phyloP scores from a whole-genome alignment of 208 protist genomes.

The Trypanosoma lewisi region DNA sequence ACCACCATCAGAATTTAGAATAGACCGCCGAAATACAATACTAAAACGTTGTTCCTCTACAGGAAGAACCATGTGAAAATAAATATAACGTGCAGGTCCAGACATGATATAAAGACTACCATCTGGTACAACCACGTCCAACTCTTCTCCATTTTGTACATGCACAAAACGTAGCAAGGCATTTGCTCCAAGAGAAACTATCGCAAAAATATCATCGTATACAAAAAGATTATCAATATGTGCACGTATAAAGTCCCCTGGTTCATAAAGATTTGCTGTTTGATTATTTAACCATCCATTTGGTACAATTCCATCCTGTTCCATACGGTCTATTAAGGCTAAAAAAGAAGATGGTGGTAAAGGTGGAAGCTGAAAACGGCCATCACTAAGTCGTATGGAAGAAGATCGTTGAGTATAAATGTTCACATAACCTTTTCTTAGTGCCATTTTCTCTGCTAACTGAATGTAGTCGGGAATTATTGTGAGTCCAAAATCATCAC shows the following conservation, averaged over 20 bases:
- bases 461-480: constrained; percentile 83
- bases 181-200: constrained; percentile 77
- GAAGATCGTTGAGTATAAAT: constrained; percentile 79
- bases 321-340: constrained; percentile 65
- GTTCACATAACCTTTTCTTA: constrained; percentile 80
- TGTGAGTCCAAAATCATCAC: constrained; percentile 84
- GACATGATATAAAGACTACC: constrained; percentile 85
- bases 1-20: constrained; percentile 83
- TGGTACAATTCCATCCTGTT: constrained; percentile 75
- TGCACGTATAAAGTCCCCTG: constrained; percentile 85
- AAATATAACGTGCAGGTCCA: constrained; percentile 82
- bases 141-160: constrained; percentile 85
- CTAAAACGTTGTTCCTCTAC: constrained; percentile 84
- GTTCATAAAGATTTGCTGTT: constrained; percentile 88
- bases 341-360: constrained; percentile 66
- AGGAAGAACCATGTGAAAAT: constrained; percentile 90
- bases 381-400: constrained; percentile 77
- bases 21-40: constrained; percentile 83
- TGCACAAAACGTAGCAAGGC: constrained; percentile 83
- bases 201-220: constrained; percentile 89
- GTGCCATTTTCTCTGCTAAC: constrained; percentile 50
- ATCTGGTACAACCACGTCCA: constrained; percentile 85
- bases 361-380: constrained; percentile 85
- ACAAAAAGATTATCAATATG: constrained; percentile 91
- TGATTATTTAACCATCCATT: constrained; percentile 87